Evolutionary conservation across 257 asterid genomes (phyloP).

Genomic region (Primulina huaijiensis): DNA sequence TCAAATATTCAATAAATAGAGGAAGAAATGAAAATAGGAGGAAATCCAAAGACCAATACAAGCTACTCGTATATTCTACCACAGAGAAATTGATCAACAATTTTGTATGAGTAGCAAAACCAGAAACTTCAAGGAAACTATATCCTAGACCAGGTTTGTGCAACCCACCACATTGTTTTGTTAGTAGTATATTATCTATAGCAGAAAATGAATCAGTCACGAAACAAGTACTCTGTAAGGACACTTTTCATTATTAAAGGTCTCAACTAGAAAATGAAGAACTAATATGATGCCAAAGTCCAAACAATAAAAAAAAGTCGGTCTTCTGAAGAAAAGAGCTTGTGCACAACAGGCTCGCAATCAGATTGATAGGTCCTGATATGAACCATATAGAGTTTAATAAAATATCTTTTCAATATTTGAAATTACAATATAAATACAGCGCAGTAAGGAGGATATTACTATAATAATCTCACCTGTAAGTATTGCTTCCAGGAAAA

Average conservation of each 20-base stretch:
- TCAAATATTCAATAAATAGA: neutral
- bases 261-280: conserved; percentile 1
- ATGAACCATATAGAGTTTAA: neutral
- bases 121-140: neutral
- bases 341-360: neutral
- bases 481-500: conserved; percentile 49
- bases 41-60: neutral
- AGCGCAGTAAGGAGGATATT: conserved; percentile 17
- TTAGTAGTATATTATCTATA: conserved; percentile 5
- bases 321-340: neutral
- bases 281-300: conserved; percentile 11
- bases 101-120: neutral
- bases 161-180: conserved; percentile 3
- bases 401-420: neutral
- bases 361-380: neutral
- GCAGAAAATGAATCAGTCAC: neutral
- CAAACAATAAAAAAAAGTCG: neutral
- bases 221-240: conserved; percentile 4
- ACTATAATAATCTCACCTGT: conserved; percentile 48
- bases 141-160: conserved; percentile 3
- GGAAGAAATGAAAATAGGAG: conserved; percentile 4
- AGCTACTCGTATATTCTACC: neutral
- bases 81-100: neutral
- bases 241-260: neutral
- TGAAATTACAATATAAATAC: neutral